phyloP scores from a whole-genome alignment of 805 yeast genomes.

The Wickerhamiella spandovensis region DNA sequence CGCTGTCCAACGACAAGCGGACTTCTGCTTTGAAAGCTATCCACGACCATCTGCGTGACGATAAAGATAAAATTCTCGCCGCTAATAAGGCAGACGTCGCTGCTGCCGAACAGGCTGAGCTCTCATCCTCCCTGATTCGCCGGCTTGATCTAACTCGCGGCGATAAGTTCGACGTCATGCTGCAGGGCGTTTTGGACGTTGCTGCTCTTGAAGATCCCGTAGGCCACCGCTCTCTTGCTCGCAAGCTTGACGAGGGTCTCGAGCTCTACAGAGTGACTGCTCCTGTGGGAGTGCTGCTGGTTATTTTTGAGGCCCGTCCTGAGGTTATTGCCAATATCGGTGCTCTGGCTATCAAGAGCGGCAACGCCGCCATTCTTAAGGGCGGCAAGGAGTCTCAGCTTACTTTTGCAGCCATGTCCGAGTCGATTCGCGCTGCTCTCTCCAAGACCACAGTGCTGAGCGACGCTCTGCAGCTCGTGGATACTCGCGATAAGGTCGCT shows the following conservation, averaged over 20 bases:
- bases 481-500: constrained; percentile 80
- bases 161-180: constrained; percentile 86
- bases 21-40: constrained; percentile 59
- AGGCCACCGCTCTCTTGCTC: constrained; percentile 74
- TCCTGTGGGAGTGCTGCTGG: constrained; percentile 86
- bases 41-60: constrained; percentile 48
- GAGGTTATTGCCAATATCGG: constrained; percentile 97
- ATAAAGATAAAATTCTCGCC: constrained; percentile 47
- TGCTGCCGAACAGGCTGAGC: constrained; percentile 44
- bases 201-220: constrained; percentile 83
- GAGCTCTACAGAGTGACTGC: constrained; percentile 72
- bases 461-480: constrained; percentile 72
- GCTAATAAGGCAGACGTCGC: constrained; percentile 71
- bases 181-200: constrained; percentile 87
- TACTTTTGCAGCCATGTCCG: constrained; percentile 74
- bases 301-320: constrained; percentile 92
- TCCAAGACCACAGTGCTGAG: constrained; percentile 59
- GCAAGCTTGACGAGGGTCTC: constrained; percentile 80
- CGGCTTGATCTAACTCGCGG: constrained; percentile 70
- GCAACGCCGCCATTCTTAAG: constrained; percentile 90
- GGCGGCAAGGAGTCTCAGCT: constrained; percentile 91
- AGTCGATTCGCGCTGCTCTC: constrained; percentile 49
- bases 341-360: constrained; percentile 89
- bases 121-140: constrained; percentile 62
- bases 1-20: constrained; percentile 59